These are phyloP conservation scores for Cystobasidium sp. DNA, from an alignment of 1,284 basidiomycete genomes.

Conservation along the genomic window DNA sequence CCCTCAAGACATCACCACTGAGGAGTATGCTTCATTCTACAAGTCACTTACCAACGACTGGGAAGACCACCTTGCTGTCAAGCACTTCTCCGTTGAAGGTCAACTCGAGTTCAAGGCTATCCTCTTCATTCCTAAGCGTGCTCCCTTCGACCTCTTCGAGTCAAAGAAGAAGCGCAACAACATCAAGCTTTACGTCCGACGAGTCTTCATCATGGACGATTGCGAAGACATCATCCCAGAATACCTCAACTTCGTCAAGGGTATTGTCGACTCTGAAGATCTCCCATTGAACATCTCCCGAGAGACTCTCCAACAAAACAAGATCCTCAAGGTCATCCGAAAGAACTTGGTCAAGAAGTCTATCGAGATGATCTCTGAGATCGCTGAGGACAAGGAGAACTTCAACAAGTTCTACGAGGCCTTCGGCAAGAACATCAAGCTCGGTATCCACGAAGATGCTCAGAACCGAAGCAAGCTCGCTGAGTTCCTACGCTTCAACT, in stretches of 20 bases:
- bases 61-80: slow-evolving; percentile 99
- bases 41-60: slow-evolving; percentile 99
- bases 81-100: slow-evolving; percentile 99
- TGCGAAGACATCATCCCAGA: slow-evolving; percentile 99
- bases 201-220: slow-evolving; percentile 99
- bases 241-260: slow-evolving; percentile 99
- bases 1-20: slow-evolving; percentile 85
- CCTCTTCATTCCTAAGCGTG: slow-evolving; percentile 93
- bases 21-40: slow-evolving; percentile 98
- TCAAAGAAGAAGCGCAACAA: slow-evolving; percentile 99
- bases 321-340: slow-evolving; percentile 99
- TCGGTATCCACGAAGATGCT: slow-evolving; percentile 98
- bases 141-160: slow-evolving; percentile 99
- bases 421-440: slow-evolving; percentile 79
- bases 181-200: slow-evolving; percentile 99
- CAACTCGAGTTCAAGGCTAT: slow-evolving; percentile 99
- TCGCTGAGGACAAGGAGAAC: slow-evolving; percentile 99
- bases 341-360: slow-evolving; percentile 91
- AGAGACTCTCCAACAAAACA: slow-evolving; percentile 99
- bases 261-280: slow-evolving; percentile 99
- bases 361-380: slow-evolving; percentile 92
- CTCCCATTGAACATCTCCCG: slow-evolving; percentile 99
- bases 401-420: slow-evolving; percentile 64
- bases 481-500: slow-evolving; percentile 98
- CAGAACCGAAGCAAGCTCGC: slow-evolving; percentile 99